phyloP scores from a whole-genome alignment of 768 basidiomycete genomes.

The Hypholoma sublateritium region DNA sequence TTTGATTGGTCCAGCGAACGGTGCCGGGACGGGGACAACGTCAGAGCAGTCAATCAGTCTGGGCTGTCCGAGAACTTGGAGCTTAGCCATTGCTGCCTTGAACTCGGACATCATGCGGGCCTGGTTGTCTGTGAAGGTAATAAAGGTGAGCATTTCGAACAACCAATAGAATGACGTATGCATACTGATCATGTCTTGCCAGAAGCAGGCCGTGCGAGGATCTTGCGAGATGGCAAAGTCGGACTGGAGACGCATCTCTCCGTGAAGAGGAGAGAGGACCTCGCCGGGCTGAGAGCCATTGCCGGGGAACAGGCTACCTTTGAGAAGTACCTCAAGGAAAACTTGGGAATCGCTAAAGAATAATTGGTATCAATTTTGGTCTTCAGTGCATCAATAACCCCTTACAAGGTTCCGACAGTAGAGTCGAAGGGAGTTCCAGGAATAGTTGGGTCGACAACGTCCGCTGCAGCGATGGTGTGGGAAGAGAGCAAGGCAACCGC shows the following conservation, averaged over 20 bases:
- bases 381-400: background rate
- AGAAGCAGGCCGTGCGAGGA: conserved; percentile 10
- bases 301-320: conserved; percentile 15
- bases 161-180: background rate
- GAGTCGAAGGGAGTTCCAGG: conserved; percentile 34
- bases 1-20: conserved; percentile 12
- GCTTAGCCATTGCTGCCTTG: conserved; percentile 31
- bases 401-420: conserved; percentile 25
- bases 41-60: conserved; percentile 35
- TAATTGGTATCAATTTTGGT: background rate
- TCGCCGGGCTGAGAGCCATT: conserved; percentile 25
- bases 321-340: conserved; percentile 30
- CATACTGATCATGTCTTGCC: conserved; percentile 13
- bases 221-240: conserved; percentile 25
- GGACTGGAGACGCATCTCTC: conserved; percentile 38
- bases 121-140: conserved; percentile 16
- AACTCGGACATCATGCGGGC: conserved; percentile 20
- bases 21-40: conserved; percentile 17
- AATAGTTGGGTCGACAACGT: conserved; percentile 11
- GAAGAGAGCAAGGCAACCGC: conserved; percentile 21
- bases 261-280: conserved; percentile 29
- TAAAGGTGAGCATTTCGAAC: background rate
- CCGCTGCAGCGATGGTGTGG: conserved; percentile 23
- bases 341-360: conserved; percentile 28
- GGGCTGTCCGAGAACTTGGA: conserved; percentile 29